Evolutionary conservation across 352 stramenopile species (phyloP), one percentile per base, ranked within the genome.

Genomic region (Plasmopara viticola): DNA sequence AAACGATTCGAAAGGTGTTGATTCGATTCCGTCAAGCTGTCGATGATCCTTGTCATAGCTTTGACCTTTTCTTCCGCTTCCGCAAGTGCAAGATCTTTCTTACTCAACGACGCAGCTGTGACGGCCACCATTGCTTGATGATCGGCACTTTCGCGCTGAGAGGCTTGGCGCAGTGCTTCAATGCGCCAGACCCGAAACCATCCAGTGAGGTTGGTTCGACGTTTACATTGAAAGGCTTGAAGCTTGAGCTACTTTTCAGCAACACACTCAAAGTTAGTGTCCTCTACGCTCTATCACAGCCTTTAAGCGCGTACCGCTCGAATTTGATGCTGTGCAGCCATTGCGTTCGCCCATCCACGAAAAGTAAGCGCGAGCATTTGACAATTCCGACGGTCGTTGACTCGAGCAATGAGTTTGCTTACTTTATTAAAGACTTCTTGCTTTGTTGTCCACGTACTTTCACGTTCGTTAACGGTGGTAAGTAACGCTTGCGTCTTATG

Each of bases 101-200:
- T 78, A 35, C 75, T 88, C 12, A 88, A 64, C 14, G 79, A 87
- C 38, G 80, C 66, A 13, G 77, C 75, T 4, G 78, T 88, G 59
- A 89, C 74, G 0, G 79, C 88, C 15, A 89, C 55, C 76, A 89
- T 89, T n/a, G 75, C 72, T 61, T 92, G 78, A 56, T 88, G 89
- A 44, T 92, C 81, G 33, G 69, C 62, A 30, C 74, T 90, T 52
- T 90, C 78, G 8, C 79, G 74, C 53, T 89, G 81, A 60, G 90
- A 90, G 1, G 77, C 79, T 35, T 70, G 59, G 3, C 78, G 61
- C 29, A 92, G 46, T 1, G 81, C 78, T 61, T 89, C 78, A 29
- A 90, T 67, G 1, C 79, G 68, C 81, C 81, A 92, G 1, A 81
- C 69, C 6, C 75, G 77, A 44, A 92, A 92, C 39, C 82, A 61